Evolutionary conservation across 1,284 basidiomycete genomes (phyloP), one percentile per base, ranked within the genome.

Genomic region (Calocybe gambosa): DNA sequence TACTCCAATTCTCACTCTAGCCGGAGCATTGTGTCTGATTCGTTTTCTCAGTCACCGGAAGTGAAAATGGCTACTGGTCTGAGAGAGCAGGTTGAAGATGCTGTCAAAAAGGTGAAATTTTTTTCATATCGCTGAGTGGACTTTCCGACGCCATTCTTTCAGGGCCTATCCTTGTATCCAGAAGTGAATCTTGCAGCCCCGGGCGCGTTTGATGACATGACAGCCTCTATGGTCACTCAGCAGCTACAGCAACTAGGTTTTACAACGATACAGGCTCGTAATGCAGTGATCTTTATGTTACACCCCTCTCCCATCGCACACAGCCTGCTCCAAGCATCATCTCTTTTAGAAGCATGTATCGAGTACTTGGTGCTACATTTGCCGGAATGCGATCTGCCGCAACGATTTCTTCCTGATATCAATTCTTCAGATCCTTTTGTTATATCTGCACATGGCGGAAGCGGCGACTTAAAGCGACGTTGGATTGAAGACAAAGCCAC

Each of bases 401-500:
- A 70, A 57, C 71, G 69, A 52, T 86, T 81, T 67, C 67, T 79
- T 52, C 81, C 80, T 54, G 63, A 71, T 49, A 73, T 63, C 18
- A 84, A 82, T 51, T 82, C 84, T 1, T 88, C 85, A 1, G 76
- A 82, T 56, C 69, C 81, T 1, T 88, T 87, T 57, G 68, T 85
- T 41, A 83, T 72, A 26, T 77, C 74, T 19, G 70, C 68, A 18
- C 80, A 86, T 60, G 68, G 77, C 20, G 82, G 82, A 0, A 64
- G 64, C 13, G 76, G 78, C 26, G 78, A 84, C 48, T 63, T 96
- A 15, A 85, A 83, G 51, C 75, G 70, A 45, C 76, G 87, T 12
- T 97, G 94, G 94, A 67, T 87, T 1, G 78, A 85, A 51, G 90
- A 96, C 45, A 82, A 84, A 57, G 80, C 90, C 1, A 74, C 85